These are phyloP conservation scores for Fraxinus velutina DNA, from an alignment of 305 asterid species.

Conservation along the genomic window DNA sequence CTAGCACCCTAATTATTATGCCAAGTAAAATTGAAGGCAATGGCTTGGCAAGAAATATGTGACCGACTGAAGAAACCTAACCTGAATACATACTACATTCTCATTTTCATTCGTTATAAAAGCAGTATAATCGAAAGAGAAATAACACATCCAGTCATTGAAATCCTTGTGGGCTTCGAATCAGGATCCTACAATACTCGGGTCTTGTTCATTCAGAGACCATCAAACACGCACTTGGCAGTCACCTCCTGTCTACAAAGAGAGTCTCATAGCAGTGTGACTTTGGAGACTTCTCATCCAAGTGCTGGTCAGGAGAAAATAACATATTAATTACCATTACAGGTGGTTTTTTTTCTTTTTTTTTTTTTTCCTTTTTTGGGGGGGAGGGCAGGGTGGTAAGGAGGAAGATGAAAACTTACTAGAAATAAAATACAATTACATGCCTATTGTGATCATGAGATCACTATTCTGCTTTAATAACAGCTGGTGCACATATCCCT, in stretches of 20 bases:
- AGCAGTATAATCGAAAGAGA: conserved; percentile 1
- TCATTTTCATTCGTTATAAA: neutral
- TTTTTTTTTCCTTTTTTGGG: neutral
- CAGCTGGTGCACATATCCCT: conserved; percentile 37
- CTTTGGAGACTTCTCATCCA: conserved; percentile 6
- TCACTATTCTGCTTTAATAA: conserved; percentile 33
- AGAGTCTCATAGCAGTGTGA: neutral
- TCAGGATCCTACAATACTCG: conserved; percentile 3
- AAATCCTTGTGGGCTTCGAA: conserved; percentile 7
- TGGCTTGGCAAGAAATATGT: neutral
- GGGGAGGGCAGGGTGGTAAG: neutral
- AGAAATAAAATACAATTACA: conserved; percentile 2
- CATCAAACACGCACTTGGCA: conserved; percentile 1
- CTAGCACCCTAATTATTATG: neutral
- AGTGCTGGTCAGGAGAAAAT: conserved; percentile 12
- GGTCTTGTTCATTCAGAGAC: neutral
- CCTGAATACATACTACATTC: neutral
- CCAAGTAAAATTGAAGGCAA: neutral
- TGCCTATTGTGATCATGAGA: conserved; percentile 21
- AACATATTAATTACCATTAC: neutral
- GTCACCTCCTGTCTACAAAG: conserved; percentile 3
- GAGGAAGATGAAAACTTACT: conserved; percentile 5
- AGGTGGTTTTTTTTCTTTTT: neutral
- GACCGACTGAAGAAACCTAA: neutral
- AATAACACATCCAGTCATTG: conserved; percentile 6